Evolutionary conservation across 352 stramenopile genomes (phyloP), one percentile per base, ranked within the genome.

Genomic region (Halophytophthora polymorphica): DNA sequence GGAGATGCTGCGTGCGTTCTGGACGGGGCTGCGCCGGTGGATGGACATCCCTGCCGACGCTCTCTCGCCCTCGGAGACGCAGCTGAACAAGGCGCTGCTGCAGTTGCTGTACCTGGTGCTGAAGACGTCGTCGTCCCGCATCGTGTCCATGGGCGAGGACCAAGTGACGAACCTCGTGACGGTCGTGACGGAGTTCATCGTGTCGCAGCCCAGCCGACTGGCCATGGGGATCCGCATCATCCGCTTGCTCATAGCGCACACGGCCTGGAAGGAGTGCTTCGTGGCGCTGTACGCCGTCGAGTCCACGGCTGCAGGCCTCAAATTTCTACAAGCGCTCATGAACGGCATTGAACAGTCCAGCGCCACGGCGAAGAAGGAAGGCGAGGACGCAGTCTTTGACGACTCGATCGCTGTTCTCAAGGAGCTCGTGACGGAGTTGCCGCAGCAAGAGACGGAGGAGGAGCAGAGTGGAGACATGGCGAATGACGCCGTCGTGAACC

Each of bases 261-360:
- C 64, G 15, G 54, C 61, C 17, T 91, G 77, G 81, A 89, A 86
- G 40, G 70, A 80, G n/a, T 88, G 71, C 15, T 91, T 91, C 52
- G 65, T 89, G 25, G 62, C 71, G 13, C 62, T 85, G 25, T 88
- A 87, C 56, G 71, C 72, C 1, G 68, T 87, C 2, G 72, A 91
- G 28, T 87, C 81, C 5, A 73, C 66, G 3, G 69, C 71, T 1
- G 81, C 71, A 8, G 77, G 81, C 6, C 57, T 86, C 0, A 77
- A 84, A 36, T 89, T 91, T 36, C 57, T 91, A 25, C 73, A 86
- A 49, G 68, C 69, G 3, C 62, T 89, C 1, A 71, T 88, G 50
- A 71, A 79, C 19, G 63, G 64, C 17, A 77, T 86, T 25, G 61
- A 79, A 28, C 56, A 81, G 33, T 79, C 69, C 31, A 77, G 59